These are phyloP conservation scores for Mimosa bimucronata DNA, from an alignment of 306 rosid genomes.

Conservation along the genomic window DNA sequence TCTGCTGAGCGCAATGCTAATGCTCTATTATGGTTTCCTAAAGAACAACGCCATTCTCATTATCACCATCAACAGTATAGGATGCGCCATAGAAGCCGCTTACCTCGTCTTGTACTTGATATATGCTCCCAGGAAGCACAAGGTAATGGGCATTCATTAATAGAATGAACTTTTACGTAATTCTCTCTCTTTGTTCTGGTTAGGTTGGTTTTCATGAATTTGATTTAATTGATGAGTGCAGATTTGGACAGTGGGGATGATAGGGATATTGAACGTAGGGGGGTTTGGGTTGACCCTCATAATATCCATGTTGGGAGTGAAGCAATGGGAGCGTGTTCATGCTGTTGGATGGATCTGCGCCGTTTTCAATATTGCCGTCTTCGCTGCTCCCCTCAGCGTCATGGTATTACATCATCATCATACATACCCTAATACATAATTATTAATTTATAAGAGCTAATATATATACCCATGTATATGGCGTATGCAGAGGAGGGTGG, in stretches of 20 bases:
- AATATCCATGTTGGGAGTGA: conserved; percentile 20
- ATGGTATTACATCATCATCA: conserved; percentile 39
- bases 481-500: conserved; percentile 60
- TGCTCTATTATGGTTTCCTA: conserved; percentile 64
- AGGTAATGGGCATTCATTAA: neutral
- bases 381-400: conserved; percentile 75
- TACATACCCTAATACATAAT: too few relatives aligned
- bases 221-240: too few relatives aligned
- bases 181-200: too few relatives aligned
- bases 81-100: conserved; percentile 52
- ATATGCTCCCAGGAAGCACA: conserved; percentile 47
- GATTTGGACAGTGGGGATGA: too few relatives aligned
- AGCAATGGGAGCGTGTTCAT: conserved; percentile 34
- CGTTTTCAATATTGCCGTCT: conserved; percentile 65
- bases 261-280: too few relatives aligned
- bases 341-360: conserved; percentile 67
- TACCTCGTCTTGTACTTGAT: conserved; percentile 50
- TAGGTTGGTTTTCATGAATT: too few relatives aligned
- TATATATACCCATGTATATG: too few relatives aligned
- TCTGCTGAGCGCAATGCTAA: conserved; percentile 61
- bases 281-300: too few relatives aligned
- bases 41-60: conserved; percentile 61
- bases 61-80: conserved; percentile 62
- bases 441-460: neutral
- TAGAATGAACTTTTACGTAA: too few relatives aligned